These are phyloP conservation scores for Flagelloscypha sp. DNA, from an alignment of 768 basidiomycete genomes.

Conservation along the genomic window DNA sequence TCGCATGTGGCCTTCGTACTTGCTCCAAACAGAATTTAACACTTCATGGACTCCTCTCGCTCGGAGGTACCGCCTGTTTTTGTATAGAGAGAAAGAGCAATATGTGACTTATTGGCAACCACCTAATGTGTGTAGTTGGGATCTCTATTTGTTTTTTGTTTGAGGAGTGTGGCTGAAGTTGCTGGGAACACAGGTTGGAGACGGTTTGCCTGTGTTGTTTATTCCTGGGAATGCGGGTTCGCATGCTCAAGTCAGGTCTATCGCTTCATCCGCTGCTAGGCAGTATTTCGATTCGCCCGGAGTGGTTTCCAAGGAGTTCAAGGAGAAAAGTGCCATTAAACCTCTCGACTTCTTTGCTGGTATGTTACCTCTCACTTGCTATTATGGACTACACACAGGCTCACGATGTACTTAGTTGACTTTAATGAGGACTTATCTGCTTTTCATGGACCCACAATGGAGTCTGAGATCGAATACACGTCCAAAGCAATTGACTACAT, in stretches of 20 bases:
- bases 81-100: constrained; percentile 86
- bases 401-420: constrained; percentile 50
- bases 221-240: constrained; percentile 97
- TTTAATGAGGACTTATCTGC: constrained; percentile 97
- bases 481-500: constrained; percentile 67
- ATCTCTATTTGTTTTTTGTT: no score
- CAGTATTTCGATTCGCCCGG: constrained; percentile 67
- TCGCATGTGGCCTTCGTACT: constrained; percentile 90
- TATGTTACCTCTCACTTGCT: constrained; percentile 23
- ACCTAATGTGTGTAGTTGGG: no score
- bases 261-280: constrained; percentile 83
- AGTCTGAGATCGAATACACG: constrained; percentile 73
- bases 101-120: no score
- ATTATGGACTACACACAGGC: constrained; percentile 2
- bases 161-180: no score
- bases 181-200: constrained; percentile 8
- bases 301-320: constrained; percentile 45
- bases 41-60: constrained; percentile 63
- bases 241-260: constrained; percentile 87
- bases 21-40: constrained; percentile 62
- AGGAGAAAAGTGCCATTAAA: constrained; percentile 30
- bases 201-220: constrained; percentile 85
- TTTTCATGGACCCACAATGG: constrained; percentile 83
- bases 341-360: constrained; percentile 84
- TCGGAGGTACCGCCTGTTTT: constrained; percentile 71